phyloP scores from a whole-genome alignment of 768 basidiomycete species.

The Pholiota conissans region DNA sequence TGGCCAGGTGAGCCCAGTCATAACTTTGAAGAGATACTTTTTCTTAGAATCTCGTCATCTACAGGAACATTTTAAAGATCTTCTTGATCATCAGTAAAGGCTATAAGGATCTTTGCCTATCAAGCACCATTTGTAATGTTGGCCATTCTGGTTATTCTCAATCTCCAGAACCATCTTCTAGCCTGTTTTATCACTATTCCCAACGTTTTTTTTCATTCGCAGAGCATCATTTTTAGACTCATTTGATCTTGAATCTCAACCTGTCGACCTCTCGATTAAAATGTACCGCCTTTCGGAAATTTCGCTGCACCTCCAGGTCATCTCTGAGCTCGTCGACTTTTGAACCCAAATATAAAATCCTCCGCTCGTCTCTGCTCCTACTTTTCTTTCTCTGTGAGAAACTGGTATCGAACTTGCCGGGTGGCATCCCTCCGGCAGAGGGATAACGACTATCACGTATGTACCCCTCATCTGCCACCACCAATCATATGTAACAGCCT shows the following conservation, averaged over 20 bases:
- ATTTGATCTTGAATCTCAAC: constrained; percentile 6
- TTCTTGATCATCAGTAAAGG: constrained; percentile 10
- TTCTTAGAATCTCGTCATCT: not conserved
- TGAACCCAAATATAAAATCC: not conserved
- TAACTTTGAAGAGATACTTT: not conserved
- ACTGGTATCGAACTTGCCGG: constrained; percentile 19
- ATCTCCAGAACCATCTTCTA: constrained; percentile 22
- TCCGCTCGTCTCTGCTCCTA: constrained; percentile 8
- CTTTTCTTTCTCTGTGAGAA: constrained; percentile 15
- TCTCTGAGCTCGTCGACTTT: not conserved
- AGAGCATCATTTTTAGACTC: constrained; percentile 6
- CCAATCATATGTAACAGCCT: constrained; percentile 24
- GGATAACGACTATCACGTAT: constrained; percentile 17
- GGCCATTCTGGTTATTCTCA: constrained; percentile 8
- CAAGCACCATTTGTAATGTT: constrained; percentile 14
- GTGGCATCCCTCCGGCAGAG: constrained; percentile 18
- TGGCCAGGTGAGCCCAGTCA: not conserved
- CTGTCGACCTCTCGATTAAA: not conserved
- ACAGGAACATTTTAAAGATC: constrained; percentile 5
- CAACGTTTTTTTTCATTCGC: constrained; percentile 1
- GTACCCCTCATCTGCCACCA: constrained; percentile 10
- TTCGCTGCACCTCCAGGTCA: not conserved
- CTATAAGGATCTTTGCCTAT: constrained; percentile 13
- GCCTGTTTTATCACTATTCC: not conserved
- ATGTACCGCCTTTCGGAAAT: not conserved